Evolutionary conservation across 2,329 filamentous ascomycete genomes (phyloP).

Genomic region (Penicillium sp.): DNA sequence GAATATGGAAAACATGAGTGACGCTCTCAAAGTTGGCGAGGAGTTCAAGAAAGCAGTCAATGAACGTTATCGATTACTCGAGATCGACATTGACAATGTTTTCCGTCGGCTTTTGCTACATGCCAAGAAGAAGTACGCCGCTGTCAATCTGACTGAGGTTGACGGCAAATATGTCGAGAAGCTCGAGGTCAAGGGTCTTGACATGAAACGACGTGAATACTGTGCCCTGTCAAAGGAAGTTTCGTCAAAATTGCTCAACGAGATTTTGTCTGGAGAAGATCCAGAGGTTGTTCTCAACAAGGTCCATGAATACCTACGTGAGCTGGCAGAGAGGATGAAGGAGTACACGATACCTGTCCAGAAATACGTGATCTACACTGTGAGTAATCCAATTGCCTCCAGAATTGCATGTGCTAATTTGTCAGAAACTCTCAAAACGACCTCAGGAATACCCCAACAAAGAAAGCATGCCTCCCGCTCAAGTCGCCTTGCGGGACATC

Average conservation of each 20-base stretch:
- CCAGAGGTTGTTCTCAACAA: constrained; percentile 83
- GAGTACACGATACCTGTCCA: constrained; percentile 71
- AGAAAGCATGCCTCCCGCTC: constrained; percentile 93
- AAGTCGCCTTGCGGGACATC: constrained; percentile 87
- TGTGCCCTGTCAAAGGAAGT: constrained; percentile 94
- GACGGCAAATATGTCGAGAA: constrained; percentile 91
- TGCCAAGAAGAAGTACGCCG: constrained; percentile 99
- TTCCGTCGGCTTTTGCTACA: constrained; percentile 92
- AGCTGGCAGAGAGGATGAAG: constrained; percentile 84
- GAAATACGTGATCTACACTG: constrained; percentile 96
- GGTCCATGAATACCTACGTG: constrained; percentile 89
- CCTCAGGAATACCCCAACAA: constrained; percentile 93
- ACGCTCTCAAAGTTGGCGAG: constrained; percentile 86
- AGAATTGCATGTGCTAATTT: constrained; percentile 17
- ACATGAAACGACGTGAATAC: constrained; percentile 97
- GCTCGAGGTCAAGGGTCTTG: constrained; percentile 96
- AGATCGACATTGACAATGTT: constrained; percentile 98
- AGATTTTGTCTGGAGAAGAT: constrained; percentile 92
- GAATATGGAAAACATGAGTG: constrained; percentile 88
- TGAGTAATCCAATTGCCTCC: constrained; percentile 32
- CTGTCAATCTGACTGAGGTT: constrained; percentile 86
- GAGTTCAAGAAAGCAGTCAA: constrained; percentile 97
- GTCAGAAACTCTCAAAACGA: constrained; percentile 82
- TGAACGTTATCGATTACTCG: constrained; percentile 84
- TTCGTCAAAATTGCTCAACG: constrained; percentile 84